Evolutionary conservation across 768 basidiomycete genomes (phyloP), one percentile per base, ranked within the genome.

Genomic region (Calocybe gangraenosa): DNA sequence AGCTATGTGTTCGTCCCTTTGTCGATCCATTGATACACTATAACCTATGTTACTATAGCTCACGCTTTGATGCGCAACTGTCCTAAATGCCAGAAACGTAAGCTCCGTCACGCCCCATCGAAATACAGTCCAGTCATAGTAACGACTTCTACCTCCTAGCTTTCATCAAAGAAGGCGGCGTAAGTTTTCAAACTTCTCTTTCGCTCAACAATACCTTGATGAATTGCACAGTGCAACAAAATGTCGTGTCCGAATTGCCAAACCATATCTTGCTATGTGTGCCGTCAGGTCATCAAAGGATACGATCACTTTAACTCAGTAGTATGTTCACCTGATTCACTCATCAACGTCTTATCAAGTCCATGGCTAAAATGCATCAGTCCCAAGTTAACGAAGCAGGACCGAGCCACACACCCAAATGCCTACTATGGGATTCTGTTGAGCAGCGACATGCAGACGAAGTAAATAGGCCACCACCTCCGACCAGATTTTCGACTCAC

Each of bases 31-130:
- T 9, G 32, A 14, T 33, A 32, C 9, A 19, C 8, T 6, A 41
- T 28, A 36, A 10, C 20, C 13, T 42, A 20, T 30, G 50, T 3
- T 25, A 10, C 32, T 36, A 9, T 44, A 89, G 87, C 88, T 25
- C 73, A 74, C 35, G 92, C 92, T 2, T 67, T 94, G 10, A 87
- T 92, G 81, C 77, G 92, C 30, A 85, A 82, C 51, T 96, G 93
- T 64, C 93, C 93, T 0, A 85, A 82, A 47, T 95, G 89, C 64
- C 61, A 78, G 42, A 89, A 92, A 74, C 74, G 90, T 87, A 49
- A 15, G 65, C 49, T 48, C 48, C 35, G 23, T 47, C 39, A 17
- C 8, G 5, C 6, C 25, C 11, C 11, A 11, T 28, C 23, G 21
- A 37, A 46, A 45, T 19, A 40, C 35, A 5, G 11, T 28, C 25